Conservation (phyloP, 2,329 filamentous ascomycete species). For the Paecilomyces variotii region DNA sequence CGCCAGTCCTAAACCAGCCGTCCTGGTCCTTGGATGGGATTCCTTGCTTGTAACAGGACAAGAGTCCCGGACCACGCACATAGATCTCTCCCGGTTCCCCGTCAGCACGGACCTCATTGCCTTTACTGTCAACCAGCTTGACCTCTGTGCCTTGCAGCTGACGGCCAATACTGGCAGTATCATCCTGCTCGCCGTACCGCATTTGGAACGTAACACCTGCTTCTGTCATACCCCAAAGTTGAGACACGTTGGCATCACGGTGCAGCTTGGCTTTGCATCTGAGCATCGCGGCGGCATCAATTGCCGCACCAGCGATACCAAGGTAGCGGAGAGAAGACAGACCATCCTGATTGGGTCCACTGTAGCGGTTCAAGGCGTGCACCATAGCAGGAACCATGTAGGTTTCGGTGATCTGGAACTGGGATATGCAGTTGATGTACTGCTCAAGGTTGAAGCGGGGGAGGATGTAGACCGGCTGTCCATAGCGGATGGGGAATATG, state of each 20-base stretch:
- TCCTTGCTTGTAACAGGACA: constrained; percentile 31
- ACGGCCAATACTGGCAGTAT: constrained; percentile 41
- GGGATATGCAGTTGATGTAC: constrained; percentile 32
- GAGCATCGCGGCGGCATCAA: constrained; percentile 35
- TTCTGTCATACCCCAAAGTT: constrained; percentile 51
- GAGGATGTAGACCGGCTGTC: constrained; percentile 41
- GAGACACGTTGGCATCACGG: constrained; percentile 33
- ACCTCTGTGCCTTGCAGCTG: constrained; percentile 34
- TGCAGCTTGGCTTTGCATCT: constrained; percentile 35
- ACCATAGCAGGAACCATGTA: constrained; percentile 42
- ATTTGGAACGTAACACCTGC: constrained; percentile 38
- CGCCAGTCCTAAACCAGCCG: constrained; percentile 39
- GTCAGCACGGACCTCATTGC: constrained; percentile 19
- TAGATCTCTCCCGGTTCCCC: constrained; percentile 33
- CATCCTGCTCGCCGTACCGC: constrained; percentile 31
- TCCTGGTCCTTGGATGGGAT: constrained; percentile 26
- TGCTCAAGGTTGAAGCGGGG: constrained; percentile 36
- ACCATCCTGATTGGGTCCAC: constrained; percentile 15
- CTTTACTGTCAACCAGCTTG: constrained; percentile 28
- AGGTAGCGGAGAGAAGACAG: constrained; percentile 38
- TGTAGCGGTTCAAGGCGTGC: constrained; percentile 25
- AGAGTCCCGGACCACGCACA: constrained; percentile 29
- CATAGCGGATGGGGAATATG: constrained; percentile 39
- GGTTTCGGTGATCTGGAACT: constrained; percentile 41
- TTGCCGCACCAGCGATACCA: constrained; percentile 43